Base-by-base conservation (phyloP, 1,284 basidiomycete genomes). In the Melampsora larici-populina region DNA sequence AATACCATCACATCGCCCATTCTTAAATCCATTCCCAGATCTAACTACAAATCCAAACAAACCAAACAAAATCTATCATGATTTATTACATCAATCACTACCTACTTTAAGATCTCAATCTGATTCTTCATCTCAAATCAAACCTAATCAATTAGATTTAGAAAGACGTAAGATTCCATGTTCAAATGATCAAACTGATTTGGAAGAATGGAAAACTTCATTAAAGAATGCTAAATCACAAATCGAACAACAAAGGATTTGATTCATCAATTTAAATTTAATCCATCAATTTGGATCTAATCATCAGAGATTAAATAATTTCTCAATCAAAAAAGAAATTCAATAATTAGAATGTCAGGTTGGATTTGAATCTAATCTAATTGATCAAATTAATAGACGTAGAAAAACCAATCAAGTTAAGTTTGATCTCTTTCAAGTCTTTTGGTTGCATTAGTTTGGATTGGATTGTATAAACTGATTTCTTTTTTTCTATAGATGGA, bases 231-330 rank as follows among this genome's bases (percentile, higher is more conserved):
- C 92, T 15, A 88, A 90, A 79, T 89, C 92, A 51, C 94, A 95
- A 79, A 87, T 97, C 58, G 94, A 94, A 81, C 93, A 98, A 83
- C 95, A 97, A 85, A 88, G 89, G 46, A 86, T 93, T 80, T 87
- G 95, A 91, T 89, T 92, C 81, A 90, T 90, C 58, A 98, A 98
- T 86, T 86, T 95, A 58, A 88, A 90, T 9, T 86, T 99, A 24
- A 85, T 97, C 58, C 90, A 93, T 83, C 89, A 89, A 62, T 95
- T 96, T 83, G 97, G 93, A 1, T 86, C 91, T 13, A 97, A 97
- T 85, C 90, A 91, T 13, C 96, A 93, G 92, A 88, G 91, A 80
- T 89, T 96, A 83, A 89, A 92, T 83, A 96, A 97, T 84, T 94
- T 93, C 83, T 87, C 92, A 43, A 85, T 94, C 31, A 93, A 96